Evolutionary conservation across 164 flowering plant genomes (phyloP), one percentile per base, ranked within the genome.

Genomic region (Chimonanthus praecox): DNA sequence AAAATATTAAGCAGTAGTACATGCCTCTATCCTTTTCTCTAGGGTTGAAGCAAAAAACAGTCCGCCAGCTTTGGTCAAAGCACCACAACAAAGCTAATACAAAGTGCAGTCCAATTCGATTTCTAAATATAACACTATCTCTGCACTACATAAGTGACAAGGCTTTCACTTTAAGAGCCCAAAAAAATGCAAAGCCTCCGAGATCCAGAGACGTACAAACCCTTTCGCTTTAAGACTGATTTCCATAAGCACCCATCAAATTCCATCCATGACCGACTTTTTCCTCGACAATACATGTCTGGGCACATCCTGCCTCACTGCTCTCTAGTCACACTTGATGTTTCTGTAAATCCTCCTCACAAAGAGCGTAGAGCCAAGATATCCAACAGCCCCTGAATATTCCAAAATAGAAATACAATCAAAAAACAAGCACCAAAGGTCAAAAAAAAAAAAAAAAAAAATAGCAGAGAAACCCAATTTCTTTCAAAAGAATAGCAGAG

Each of bases 311-410:
- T n/a, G 20, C 58, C 33, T 60, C 9, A 61, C 5, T 49, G 9
- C 60, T 33, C 58, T 58, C 73, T 86, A 90, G 78, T 93, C 98
- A 80, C 98, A 91, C 74, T 91, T 93, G 82, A 93, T 93, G 83
- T 93, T 91, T 81, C 94, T 89, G 87, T 93, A 93, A 74, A 93
- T 93, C 88, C 97, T 88, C 77, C 97, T 84, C 71, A 93, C 97
- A 72, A 91, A 93, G 72, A 91, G 77, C 60, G 86, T 84, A 10
- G 98, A 90, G 58, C 94, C 98, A 75, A 93, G 83, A 73, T 88
- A 88, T 47, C 98, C 98, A 72, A 93, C 97, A 71, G 98, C 97
- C 11, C 98, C 98, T 93, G 88, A 71, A 77, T 16, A 76, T 72
- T 66, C n/a, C 48, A 13, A 66, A 66, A 66, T 13, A 7, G n/a